A percentile compares a stretch with the other conserved stretches of the same genome.
These are phyloP conservation scores for Dendrocalamus sinicus DNA, from an alignment of 176 grass and related monocot species.

Conservation along the genomic window DNA sequence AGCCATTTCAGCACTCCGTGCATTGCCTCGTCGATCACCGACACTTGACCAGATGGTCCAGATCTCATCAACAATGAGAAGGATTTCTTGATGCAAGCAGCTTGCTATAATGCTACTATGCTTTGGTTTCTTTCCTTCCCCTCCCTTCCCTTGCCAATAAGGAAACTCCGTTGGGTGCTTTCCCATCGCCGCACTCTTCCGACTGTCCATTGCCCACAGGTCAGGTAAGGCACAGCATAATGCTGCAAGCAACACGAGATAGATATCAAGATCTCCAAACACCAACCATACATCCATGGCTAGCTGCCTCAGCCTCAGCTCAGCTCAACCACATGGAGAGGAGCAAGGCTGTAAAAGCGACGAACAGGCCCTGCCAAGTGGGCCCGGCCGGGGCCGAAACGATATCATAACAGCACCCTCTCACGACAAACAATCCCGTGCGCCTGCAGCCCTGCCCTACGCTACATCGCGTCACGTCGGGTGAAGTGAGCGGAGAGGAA, in stretches of 20 bases:
- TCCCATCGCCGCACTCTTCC: neutral
- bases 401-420: too few relatives aligned
- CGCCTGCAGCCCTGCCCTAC: neutral
- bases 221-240: slow-evolving; percentile 30
- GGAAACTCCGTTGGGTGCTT: neutral
- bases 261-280: neutral
- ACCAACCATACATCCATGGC: neutral
- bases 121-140: neutral
- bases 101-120: neutral
- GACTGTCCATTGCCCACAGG: slow-evolving; percentile 23
- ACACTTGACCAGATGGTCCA: neutral
- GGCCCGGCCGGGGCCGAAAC: too few relatives aligned
- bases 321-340: neutral
- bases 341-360: neutral
- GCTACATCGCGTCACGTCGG: neutral
- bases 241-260: slow-evolving; percentile 13
- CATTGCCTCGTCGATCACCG: neutral
- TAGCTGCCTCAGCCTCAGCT: neutral
- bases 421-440: neutral
- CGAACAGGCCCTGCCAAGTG: neutral
- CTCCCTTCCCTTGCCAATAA: neutral
- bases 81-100: neutral
- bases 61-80: neutral
- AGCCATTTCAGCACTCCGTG: neutral
- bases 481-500: neutral